A percentile compares a stretch with the other conserved stretches of the same genome.
Evolutionary conservation across 208 protist genomes (phyloP).

Genomic region (Spironucleus salmonicida): DNA sequence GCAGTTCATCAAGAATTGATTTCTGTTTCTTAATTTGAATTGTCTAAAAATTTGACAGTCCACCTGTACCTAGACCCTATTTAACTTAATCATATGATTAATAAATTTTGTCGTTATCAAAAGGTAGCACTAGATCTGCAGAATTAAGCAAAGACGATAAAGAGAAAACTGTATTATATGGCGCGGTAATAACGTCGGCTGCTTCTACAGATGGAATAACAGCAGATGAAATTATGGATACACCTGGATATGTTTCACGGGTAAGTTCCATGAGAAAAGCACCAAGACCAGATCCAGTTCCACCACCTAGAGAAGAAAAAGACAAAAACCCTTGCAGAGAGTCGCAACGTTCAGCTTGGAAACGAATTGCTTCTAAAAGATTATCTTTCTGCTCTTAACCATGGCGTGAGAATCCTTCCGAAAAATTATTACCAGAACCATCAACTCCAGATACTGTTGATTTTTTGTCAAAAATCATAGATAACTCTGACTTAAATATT

Average conservation of each 20-base stretch:
- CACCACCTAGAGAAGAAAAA: slow-evolving; percentile 62
- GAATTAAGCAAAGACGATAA: neutral
- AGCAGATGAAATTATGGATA: slow-evolving; percentile 3
- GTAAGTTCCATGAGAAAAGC: slow-evolving; percentile 57
- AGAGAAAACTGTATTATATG: slow-evolving; percentile 10
- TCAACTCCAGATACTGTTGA: neutral
- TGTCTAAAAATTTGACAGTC: too few species aligned
- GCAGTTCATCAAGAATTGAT: too few species aligned
- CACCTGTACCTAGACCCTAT: too few species aligned
- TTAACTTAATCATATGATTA: too few species aligned
- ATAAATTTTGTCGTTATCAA: slow-evolving; percentile 20
- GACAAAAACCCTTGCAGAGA: slow-evolving; percentile 54
- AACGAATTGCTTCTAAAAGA: slow-evolving; percentile 56
- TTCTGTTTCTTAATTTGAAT: too few species aligned
- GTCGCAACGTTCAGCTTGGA: slow-evolving; percentile 56
- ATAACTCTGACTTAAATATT: slow-evolving; percentile 54
- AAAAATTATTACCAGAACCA: slow-evolving; percentile 23
- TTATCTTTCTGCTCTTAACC: slow-evolving; percentile 31
- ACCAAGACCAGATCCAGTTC: slow-evolving; percentile 65
- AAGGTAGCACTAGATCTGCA: slow-evolving; percentile 4
- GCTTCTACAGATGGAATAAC: slow-evolving; percentile 10
- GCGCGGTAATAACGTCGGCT: slow-evolving; percentile 15
- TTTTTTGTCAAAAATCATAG: neutral
- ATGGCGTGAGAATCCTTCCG: neutral
- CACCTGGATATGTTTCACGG: slow-evolving; percentile 48